These are phyloP conservation scores for Pyricularia grisea DNA, from an alignment of 2,329 filamentous ascomycete species.

Conservation along the genomic window DNA sequence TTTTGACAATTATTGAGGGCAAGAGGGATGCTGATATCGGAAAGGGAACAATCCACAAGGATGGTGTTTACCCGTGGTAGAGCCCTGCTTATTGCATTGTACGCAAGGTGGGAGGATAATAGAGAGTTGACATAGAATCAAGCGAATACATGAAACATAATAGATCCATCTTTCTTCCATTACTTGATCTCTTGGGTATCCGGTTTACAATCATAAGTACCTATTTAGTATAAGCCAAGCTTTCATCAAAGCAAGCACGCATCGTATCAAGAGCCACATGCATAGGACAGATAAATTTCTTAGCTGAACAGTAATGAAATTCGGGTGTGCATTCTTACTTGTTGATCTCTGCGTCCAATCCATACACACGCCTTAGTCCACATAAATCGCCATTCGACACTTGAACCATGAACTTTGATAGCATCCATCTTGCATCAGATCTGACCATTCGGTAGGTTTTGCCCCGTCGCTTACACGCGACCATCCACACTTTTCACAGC, in stretches of 20 bases:
- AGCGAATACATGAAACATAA: not conserved
- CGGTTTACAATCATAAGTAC: too few species aligned
- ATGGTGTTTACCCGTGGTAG: not conserved
- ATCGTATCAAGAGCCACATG: not conserved
- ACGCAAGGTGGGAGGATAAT: not conserved
- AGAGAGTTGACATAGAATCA: not conserved
- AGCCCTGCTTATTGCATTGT: too few species aligned
- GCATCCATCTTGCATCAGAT: not conserved
- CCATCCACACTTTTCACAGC: not conserved
- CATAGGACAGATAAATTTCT: too few species aligned
- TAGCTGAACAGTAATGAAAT: too few species aligned
- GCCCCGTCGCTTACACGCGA: not conserved
- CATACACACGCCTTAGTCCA: not conserved
- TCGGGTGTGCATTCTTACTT: too few species aligned
- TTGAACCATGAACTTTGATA: not conserved
- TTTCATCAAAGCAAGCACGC: not conserved
- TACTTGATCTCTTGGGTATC: too few species aligned
- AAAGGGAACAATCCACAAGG: conserved; percentile 1
- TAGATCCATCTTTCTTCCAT: not conserved
- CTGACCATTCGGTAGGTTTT: not conserved
- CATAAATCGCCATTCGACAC: not conserved
- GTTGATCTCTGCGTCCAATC: too few species aligned
- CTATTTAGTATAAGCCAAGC: too few species aligned
- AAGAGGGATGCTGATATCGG: not conserved
- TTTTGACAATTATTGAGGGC: not conserved